phyloP scores from a whole-genome alignment of 2,329 filamentous ascomycete genomes.

The Fusarium lyarnte region DNA sequence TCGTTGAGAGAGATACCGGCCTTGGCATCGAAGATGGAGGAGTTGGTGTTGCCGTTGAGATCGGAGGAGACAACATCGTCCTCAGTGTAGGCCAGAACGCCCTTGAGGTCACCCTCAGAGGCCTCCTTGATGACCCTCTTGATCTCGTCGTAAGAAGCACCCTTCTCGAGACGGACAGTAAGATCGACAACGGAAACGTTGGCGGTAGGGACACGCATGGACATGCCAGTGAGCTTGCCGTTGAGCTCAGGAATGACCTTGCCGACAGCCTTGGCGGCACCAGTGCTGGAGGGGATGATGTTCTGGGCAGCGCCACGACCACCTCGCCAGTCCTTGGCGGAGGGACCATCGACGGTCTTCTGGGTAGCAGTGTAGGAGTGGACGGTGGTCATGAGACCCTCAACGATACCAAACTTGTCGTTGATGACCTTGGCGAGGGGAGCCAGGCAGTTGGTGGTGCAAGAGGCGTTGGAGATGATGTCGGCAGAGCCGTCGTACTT shows the following conservation, averaged over 20 bases:
- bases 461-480: constrained; percentile 99
- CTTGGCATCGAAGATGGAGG: constrained; percentile 99
- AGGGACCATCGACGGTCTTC: constrained; percentile 99
- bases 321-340: constrained; percentile 99
- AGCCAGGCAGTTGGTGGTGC: constrained; percentile 99
- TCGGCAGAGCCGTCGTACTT: constrained; percentile 89
- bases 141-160: constrained; percentile 88
- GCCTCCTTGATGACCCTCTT: constrained; percentile 91
- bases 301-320: constrained; percentile 98
- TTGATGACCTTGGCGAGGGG: constrained; percentile 99
- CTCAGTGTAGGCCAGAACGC: constrained; percentile 93
- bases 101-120: constrained; percentile 84
- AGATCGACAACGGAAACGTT: constrained; percentile 99
- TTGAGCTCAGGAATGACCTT: constrained; percentile 99
- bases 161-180: constrained; percentile 93
- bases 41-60: constrained; percentile 90
- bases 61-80: constrained; percentile 96
- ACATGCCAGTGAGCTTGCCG: constrained; percentile 99
- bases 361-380: constrained; percentile 99
- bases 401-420: constrained; percentile 97
- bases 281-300: constrained; percentile 99
- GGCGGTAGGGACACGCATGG: constrained; percentile 97
- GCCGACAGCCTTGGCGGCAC: constrained; percentile 99
- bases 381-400: constrained; percentile 99
- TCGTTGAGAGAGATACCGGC: constrained; percentile 98